These are phyloP conservation scores for Gossypium laxum DNA, from an alignment of 441 rosid species.

Conservation along the genomic window DNA sequence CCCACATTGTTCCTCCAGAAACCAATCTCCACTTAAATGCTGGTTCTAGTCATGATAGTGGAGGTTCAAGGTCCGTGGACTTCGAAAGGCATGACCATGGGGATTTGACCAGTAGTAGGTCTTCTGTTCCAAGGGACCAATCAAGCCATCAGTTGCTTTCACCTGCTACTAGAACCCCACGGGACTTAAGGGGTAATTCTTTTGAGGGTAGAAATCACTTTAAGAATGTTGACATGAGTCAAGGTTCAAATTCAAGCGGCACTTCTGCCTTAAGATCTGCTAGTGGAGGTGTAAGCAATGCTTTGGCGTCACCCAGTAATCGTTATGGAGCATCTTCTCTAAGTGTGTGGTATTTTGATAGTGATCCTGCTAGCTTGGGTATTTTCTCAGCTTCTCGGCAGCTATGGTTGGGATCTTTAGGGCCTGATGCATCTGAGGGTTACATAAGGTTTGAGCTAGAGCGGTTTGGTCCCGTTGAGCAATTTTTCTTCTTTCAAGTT, in stretches of 20 bases:
- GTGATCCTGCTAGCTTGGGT: conserved; percentile 65
- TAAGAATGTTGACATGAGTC: conserved; percentile 28
- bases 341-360: conserved; percentile 68
- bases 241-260: conserved; percentile 22
- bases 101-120: conserved; percentile 51
- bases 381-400: conserved; percentile 72
- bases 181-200: conserved; percentile 52
- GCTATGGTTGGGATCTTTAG: conserved; percentile 75
- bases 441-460: conserved; percentile 74
- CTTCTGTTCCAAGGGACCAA: conserved; percentile 55
- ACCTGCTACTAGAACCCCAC: conserved; percentile 47
- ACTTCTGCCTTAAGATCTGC: conserved; percentile 27
- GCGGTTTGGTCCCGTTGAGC: conserved; percentile 73
- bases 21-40: conserved; percentile 38
- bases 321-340: conserved; percentile 38
- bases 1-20: conserved; percentile 29
- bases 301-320: conserved; percentile 51
- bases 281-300: conserved; percentile 24
- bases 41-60: conserved; percentile 47
- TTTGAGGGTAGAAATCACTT: conserved; percentile 53
- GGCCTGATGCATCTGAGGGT: conserved; percentile 68
- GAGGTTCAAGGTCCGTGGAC: conserved; percentile 53
- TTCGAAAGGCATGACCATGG: conserved; percentile 55
- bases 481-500: conserved; percentile 57
- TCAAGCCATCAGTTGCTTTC: conserved; percentile 49